Conservation (phyloP, 345 rosid species). For the Ceriops decandra region DNA sequence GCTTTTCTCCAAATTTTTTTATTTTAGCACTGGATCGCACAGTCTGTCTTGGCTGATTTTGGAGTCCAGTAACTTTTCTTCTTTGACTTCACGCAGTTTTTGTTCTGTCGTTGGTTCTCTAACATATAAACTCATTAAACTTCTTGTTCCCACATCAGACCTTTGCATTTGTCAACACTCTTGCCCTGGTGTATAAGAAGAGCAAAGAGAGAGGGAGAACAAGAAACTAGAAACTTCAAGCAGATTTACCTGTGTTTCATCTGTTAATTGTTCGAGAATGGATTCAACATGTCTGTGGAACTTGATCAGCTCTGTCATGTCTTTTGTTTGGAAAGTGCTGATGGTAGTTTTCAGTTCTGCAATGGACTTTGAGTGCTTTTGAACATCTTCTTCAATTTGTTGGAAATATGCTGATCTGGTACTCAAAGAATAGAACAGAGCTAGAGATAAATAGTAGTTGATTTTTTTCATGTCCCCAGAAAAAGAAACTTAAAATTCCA, state of each 20-base stretch:
- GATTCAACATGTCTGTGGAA: slow-evolving; percentile 77
- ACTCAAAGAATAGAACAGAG: not conserved
- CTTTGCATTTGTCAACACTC: too few relatives aligned
- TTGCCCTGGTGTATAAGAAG: too few relatives aligned
- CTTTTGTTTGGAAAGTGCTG: slow-evolving; percentile 61
- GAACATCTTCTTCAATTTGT: slow-evolving; percentile 80
- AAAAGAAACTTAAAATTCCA: not conserved
- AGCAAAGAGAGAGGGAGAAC: too few relatives aligned
- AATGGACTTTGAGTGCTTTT: slow-evolving; percentile 53
- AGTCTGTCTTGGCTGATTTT: not conserved
- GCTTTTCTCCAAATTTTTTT: too few relatives aligned
- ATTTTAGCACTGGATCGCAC: not conserved
- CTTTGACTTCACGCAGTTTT: too few relatives aligned
- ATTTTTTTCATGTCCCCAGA: not conserved
- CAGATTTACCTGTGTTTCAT: slow-evolving; percentile 75
- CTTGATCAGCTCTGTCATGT: slow-evolving; percentile 66
- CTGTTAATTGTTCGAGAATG: slow-evolving; percentile 73
- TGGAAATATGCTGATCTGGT: slow-evolving; percentile 83
- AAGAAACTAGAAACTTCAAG: too few relatives aligned
- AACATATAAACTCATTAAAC: too few relatives aligned
- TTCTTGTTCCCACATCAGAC: too few relatives aligned
- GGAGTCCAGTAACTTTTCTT: too few relatives aligned
- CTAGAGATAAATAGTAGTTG: not conserved
- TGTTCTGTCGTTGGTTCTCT: too few relatives aligned
- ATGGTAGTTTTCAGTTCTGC: slow-evolving; percentile 51